Conservation (phyloP, 2,329 filamentous ascomycete species). For the Fusarium setosum region DNA sequence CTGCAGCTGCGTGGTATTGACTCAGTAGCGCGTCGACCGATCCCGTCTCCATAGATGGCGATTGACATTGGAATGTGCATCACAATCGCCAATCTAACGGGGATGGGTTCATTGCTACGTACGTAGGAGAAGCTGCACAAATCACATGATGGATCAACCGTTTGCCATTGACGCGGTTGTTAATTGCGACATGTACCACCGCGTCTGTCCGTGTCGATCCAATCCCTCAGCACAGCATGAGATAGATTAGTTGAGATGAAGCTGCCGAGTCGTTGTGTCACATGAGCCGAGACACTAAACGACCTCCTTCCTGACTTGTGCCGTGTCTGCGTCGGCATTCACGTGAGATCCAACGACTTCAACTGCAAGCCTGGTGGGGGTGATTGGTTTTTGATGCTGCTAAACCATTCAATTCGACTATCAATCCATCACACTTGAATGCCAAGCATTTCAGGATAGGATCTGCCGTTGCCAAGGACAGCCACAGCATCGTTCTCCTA, state of each 20-base stretch:
- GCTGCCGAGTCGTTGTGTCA: constrained; percentile 1
- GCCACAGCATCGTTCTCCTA: constrained; percentile 2
- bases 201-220: not conserved
- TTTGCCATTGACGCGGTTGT: not conserved
- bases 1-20: too few relatives aligned
- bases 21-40: not conserved
- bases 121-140: too few relatives aligned
- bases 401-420: not conserved
- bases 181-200: not conserved
- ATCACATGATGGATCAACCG: not conserved
- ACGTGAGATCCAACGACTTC: constrained; percentile 8
- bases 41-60: too few relatives aligned
- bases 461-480: constrained; percentile 1
- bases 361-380: too few relatives aligned
- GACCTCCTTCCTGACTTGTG: constrained; percentile 4
- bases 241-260: not conserved
- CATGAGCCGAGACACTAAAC: not conserved
- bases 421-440: not conserved
- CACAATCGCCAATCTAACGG: not conserved
- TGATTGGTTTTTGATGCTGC: not conserved
- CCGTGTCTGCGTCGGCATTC: not conserved
- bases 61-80: too few relatives aligned
- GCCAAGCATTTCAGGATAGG: not conserved
- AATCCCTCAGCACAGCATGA: not conserved
- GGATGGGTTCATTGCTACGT: too few relatives aligned